Conservation (phyloP, 2,329 filamentous ascomycete species). For the Samsoniella hepiali region DNA sequence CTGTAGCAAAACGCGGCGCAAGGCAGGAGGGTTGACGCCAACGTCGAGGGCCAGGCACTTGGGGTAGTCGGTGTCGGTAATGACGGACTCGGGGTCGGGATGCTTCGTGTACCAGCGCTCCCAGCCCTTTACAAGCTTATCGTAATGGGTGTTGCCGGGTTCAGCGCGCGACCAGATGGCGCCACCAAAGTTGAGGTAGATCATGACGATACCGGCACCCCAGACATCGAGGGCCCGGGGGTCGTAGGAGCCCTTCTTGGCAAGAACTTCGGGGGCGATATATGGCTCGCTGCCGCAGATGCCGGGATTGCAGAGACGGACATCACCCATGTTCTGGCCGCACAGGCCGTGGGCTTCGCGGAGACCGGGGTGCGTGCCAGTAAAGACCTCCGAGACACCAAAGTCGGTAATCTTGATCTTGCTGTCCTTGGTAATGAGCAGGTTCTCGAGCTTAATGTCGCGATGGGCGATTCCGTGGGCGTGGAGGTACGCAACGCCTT, state of each 20-base stretch:
- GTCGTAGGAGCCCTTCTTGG: slow-evolving; percentile 63
- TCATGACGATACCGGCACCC: slow-evolving; percentile 79
- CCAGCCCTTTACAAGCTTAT: slow-evolving; percentile 65
- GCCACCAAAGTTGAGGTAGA: slow-evolving; percentile 70
- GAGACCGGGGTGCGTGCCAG: slow-evolving; percentile 74
- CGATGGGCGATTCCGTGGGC: slow-evolving; percentile 82
- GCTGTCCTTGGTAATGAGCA: slow-evolving; percentile 74
- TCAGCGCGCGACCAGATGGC: slow-evolving; percentile 73
- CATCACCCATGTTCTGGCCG: slow-evolving; percentile 66
- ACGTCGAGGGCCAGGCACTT: slow-evolving; percentile 62
- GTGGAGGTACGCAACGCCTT: slow-evolving; percentile 80
- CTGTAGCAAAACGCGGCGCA: slow-evolving; percentile 68
- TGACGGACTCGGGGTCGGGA: slow-evolving; percentile 33
- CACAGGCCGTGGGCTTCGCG: slow-evolving; percentile 70
- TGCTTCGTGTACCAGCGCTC: slow-evolving; percentile 61
- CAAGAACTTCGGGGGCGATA: slow-evolving; percentile 80
- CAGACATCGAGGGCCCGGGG: slow-evolving; percentile 80
- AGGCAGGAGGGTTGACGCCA: slow-evolving; percentile 61
- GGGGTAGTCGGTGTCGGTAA: slow-evolving; percentile 62
- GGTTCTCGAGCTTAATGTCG: slow-evolving; percentile 86
- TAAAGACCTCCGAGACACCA: slow-evolving; percentile 83
- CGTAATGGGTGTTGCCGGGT: slow-evolving; percentile 55
- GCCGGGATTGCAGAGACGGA: slow-evolving; percentile 71
- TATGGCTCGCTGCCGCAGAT: slow-evolving; percentile 85
- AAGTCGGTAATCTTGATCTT: slow-evolving; percentile 91